Evolutionary conservation across 805 yeast species (phyloP), one percentile per base, ranked within the genome.

Genomic region (Metschnikowia corniflorae): DNA sequence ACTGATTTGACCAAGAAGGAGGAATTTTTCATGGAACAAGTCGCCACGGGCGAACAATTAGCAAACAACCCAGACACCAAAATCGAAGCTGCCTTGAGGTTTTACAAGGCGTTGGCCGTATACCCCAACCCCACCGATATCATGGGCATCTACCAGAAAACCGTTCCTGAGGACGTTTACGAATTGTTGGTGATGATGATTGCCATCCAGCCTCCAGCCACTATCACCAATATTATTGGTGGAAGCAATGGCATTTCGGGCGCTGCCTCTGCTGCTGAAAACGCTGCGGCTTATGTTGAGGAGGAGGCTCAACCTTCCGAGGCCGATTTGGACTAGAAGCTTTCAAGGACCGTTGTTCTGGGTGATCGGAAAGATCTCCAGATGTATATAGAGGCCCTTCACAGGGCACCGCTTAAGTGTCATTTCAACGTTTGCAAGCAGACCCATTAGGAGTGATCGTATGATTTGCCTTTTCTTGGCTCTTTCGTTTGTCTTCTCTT

Each of bases 91-190:
- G 97, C 98, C 25, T 71, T 89, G 50, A 76, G 82, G 49, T 93
- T 88, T 75, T 93, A 93, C 77, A 85, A 86, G 63, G 97, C 97
- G 10, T 73, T 93, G 57, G 77, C 86, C 27, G 89, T 88, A 33
- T 91, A 89, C 63, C 97, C 98, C 44, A 82, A 84, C 62, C 99
- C 98, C 42, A 82, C 94, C 39, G 96, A 87, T 54, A 78, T 93
- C 52, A 73, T 93, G 58, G 83, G 82, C 34, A 80, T 91, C 53
- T 91, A 86, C 68, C 96, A 91, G 70, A 84, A 84, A 70, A 75
- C 89, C 35, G 79, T 91, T 47, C 89, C 93, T 35, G 82, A 80
- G 57, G 80, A 77, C 30, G 80, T 89, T 40, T 81, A 87, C 58
- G 96, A 88, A 57, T 71, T 80, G 50, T 75, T 91, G 51, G 84